Base-by-base conservation (phyloP, 2,329 filamentous ascomycete genomes). In the Fusarium nanum region DNA sequence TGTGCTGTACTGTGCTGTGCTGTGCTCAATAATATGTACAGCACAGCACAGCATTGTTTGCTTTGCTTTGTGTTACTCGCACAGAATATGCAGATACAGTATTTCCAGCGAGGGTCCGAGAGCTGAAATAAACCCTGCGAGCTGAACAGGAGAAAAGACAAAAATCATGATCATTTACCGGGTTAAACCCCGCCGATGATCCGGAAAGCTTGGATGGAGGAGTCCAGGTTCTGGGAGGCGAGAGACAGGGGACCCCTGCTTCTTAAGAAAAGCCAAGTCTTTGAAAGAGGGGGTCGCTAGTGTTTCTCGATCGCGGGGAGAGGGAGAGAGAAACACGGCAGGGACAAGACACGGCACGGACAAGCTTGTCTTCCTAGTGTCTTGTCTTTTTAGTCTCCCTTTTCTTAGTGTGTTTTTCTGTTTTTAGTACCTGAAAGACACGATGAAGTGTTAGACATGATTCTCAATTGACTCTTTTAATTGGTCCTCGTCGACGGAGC, bases 251-350 rank as follows among this genome's bases (percentile, higher is more conserved):
- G 44, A 37, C 9, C 63, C 63, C 25, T 46, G 63, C 9, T 12
- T 30, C 23, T 25, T 7, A 11, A 13, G n/a, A n/a, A 50, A 49
- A 63, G 20, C 37, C 55, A 64, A 44, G 45, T n/a, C 25, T 27
- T 16, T 16, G 11, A 42, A 28, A 7, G 14, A 25, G 42, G 28
- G 48, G 34, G 50, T 53, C 40, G 30, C 27, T 54, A 41, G 41
- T 28, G 9, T 25, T 48, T 52, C 61, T 55, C 48, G 61, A 66
- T 66, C 61, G 63, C 44, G 63, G 63, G 44, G 55, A 44, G 47
- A 47, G 22, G 6, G n/a, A 25, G n/a, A 2, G 3, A 28, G 18
- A 14, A 7, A n/a, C n/a, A 32, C 20, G 28, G 28, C 28, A 30
- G 6, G 28, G 13, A n/a, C 16, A 23, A 25, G 6, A 52, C 49